Percentiles rank a stretch among this genome's conserved stretches.
These are phyloP conservation scores for Oropetium thomaeum DNA, from an alignment of 176 grass and related monocot genomes.

Conservation along the genomic window DNA sequence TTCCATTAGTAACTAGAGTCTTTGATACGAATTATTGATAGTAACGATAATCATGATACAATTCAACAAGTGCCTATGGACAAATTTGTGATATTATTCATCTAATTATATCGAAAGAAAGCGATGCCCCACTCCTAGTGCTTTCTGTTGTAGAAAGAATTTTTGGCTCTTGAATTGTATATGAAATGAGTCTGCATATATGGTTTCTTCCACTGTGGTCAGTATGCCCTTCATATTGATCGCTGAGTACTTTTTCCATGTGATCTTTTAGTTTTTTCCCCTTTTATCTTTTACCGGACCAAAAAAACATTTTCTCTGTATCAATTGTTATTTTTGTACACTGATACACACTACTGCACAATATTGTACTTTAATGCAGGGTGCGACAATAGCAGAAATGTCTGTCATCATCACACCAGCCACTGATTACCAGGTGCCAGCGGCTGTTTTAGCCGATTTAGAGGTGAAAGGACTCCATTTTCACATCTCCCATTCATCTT, in stretches of 20 bases:
- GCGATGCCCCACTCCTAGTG: background rate
- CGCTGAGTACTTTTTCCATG: background rate
- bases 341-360: background rate
- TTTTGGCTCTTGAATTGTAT: background rate
- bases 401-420: constrained; percentile 65
- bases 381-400: constrained; percentile 83
- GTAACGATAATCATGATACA: background rate
- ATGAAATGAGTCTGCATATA: background rate
- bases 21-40: background rate
- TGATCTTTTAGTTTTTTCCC: background rate
- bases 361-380: constrained; percentile 31
- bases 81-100: background rate
- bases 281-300: background rate
- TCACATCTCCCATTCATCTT: constrained; percentile 4
- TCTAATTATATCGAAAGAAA: background rate
- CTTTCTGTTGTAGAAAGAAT: background rate
- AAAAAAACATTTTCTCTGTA: background rate
- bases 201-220: background rate
- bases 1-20: background rate
- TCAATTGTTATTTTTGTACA: background rate
- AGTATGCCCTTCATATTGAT: background rate
- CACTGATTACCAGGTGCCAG: constrained; percentile 57
- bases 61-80: background rate
- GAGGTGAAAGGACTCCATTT: constrained; percentile 39
- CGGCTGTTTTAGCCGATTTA: constrained; percentile 38